phyloP scores from a whole-genome alignment of 2,329 filamentous ascomycete genomes.

The Fusarium dlaminii region DNA sequence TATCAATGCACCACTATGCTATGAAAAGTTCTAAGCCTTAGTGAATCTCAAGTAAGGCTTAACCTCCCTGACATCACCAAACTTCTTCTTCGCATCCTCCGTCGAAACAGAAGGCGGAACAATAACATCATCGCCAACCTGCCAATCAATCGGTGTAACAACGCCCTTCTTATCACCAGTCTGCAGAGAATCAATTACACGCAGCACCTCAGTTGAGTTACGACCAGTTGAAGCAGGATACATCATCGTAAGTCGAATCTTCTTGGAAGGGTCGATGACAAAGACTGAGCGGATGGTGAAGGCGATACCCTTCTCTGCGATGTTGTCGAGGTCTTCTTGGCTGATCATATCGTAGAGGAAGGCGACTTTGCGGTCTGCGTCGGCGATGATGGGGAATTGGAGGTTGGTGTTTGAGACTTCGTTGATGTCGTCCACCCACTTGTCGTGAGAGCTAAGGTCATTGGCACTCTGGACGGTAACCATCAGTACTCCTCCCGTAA shows the following conservation, averaged over 20 bases:
- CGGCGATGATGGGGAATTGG: constrained; percentile 16
- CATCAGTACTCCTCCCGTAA: not conserved
- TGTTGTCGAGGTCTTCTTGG: constrained; percentile 81
- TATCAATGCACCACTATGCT: accelerated
- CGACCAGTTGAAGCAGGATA: constrained; percentile 90
- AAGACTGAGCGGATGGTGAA: constrained; percentile 95
- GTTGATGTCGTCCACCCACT: constrained; percentile 16
- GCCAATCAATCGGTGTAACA: constrained; percentile 90
- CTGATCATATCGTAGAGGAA: constrained; percentile 60
- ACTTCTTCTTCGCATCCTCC: constrained; percentile 85
- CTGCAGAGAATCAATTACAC: constrained; percentile 80
- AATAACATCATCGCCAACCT: constrained; percentile 87
- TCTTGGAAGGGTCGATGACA: constrained; percentile 92
- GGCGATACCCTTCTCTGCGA: constrained; percentile 81
- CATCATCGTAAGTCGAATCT: constrained; percentile 87
- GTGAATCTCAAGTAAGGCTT: constrained; percentile 80
- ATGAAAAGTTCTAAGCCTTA: not conserved
- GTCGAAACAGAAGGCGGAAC: constrained; percentile 84
- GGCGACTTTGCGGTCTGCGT: constrained; percentile 7
- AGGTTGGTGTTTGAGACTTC: constrained; percentile 11
- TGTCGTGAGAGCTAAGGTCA: constrained; percentile 2
- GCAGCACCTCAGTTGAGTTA: constrained; percentile 80
- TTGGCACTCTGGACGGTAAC: not conserved
- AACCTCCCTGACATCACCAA: constrained; percentile 75
- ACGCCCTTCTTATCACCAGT: constrained; percentile 86